These are phyloP conservation scores for Tetracladium marchalianum DNA, from an alignment of 495 filamentous ascomycete genomes.

Conservation along the genomic window DNA sequence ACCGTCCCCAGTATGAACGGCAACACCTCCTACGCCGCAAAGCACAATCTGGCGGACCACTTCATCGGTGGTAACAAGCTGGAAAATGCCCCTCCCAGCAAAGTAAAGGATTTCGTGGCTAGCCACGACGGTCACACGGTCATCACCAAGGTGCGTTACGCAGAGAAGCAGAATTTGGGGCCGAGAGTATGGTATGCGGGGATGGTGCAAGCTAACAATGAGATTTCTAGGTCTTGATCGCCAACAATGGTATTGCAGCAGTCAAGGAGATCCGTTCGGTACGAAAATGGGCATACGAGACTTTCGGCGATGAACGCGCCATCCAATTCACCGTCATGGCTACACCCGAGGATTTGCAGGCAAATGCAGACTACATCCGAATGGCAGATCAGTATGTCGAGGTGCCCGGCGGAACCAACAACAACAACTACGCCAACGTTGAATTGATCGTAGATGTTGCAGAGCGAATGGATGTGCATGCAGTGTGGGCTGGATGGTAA, in stretches of 20 bases:
- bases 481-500: constrained; percentile 98
- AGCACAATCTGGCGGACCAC: constrained; percentile 74
- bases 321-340: constrained; percentile 99
- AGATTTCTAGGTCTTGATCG: constrained; percentile 77
- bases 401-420: constrained; percentile 98
- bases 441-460: constrained; percentile 98
- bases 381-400: constrained; percentile 99
- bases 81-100: constrained; percentile 62
- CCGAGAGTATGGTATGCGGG: background rate
- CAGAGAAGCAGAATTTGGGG: background rate
- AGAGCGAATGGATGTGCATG: constrained; percentile 97
- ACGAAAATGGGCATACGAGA: constrained; percentile 99
- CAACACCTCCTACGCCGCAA: constrained; percentile 54
- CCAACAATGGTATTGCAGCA: constrained; percentile 99
- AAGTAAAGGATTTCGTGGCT: constrained; percentile 91
- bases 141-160: constrained; percentile 75
- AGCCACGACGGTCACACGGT: constrained; percentile 88
- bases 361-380: constrained; percentile 98
- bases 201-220: background rate
- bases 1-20: constrained; percentile 38
- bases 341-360: constrained; percentile 94
- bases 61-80: constrained; percentile 93
- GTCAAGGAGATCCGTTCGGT: constrained; percentile 98
- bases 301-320: constrained; percentile 93
- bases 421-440: constrained; percentile 99